These are phyloP conservation scores for Sporothrix brasiliensis DNA, from an alignment of 2,329 filamentous ascomycete species.

Conservation along the genomic window DNA sequence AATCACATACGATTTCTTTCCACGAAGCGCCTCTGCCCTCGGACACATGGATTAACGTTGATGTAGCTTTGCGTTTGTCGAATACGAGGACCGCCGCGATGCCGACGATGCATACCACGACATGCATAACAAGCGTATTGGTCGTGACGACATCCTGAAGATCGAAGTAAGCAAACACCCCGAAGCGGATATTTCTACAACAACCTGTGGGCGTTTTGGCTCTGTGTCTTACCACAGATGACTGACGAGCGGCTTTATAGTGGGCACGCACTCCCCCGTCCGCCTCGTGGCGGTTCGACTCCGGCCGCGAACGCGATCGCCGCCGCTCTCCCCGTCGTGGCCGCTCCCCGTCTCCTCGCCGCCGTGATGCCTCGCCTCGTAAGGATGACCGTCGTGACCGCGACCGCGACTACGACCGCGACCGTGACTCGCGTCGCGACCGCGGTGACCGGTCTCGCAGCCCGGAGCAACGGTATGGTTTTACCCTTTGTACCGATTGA, in stretches of 20 bases:
- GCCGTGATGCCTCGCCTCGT: conserved; percentile 81
- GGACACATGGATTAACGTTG: not conserved
- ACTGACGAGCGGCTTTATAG: conserved; percentile 51
- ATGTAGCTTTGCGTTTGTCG: conserved; percentile 88
- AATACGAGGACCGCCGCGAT: conserved; percentile 98
- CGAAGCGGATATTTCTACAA: no score
- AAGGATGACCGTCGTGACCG: conserved; percentile 86
- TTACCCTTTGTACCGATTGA: not conserved
- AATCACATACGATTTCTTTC: no score
- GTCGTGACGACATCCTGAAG: conserved; percentile 92
- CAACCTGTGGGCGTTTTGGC: not conserved
- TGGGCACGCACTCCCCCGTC: conserved; percentile 98
- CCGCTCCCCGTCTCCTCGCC: conserved; percentile 77
- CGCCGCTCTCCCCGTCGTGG: conserved; percentile 64
- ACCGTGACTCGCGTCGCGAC: conserved; percentile 69
- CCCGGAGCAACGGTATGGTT: conserved; percentile 61
- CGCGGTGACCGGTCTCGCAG: conserved; percentile 74
- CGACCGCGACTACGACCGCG: conserved; percentile 72
- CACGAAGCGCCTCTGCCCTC: no score
- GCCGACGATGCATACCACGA: conserved; percentile 99
- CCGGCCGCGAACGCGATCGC: conserved; percentile 75
- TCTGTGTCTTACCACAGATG: not conserved
- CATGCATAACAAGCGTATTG: conserved; percentile 99
- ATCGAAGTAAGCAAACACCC: conserved; percentile 72
- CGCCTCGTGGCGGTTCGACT: conserved; percentile 97